Percentiles rank a stretch among this genome's conserved stretches.
Conservation (phyloP, 306 rosid species). For the Pterocarpus santalinus region DNA sequence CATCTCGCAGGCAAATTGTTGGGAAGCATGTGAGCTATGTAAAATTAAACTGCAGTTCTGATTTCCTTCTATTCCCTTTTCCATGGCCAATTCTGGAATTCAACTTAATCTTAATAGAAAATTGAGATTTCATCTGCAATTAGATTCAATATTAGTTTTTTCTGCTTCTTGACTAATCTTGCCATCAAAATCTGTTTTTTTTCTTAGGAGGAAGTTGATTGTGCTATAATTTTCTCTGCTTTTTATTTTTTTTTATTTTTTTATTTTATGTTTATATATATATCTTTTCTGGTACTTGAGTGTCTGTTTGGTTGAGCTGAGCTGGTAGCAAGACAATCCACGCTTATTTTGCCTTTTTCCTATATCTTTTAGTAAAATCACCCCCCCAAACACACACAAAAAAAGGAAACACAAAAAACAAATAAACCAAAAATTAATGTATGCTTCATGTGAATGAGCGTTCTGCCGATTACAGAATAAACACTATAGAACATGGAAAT, state of each 20-base stretch:
- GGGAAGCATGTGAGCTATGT: neutral
- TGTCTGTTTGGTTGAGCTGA: neutral
- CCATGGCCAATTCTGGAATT: neutral
- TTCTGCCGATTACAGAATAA: neutral
- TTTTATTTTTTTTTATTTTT: neutral
- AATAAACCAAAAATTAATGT: neutral
- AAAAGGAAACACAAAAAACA: too few relatives aligned
- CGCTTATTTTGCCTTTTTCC: neutral
- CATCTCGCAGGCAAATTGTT: neutral
- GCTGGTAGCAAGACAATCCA: neutral
- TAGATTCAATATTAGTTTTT: neutral
- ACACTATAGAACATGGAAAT: neutral
- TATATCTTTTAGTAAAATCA: conserved; percentile 9
- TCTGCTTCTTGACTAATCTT: neutral
- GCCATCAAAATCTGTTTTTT: neutral
- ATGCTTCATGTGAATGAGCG: neutral
- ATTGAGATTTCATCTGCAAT: conserved; percentile 23
- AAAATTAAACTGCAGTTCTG: conserved; percentile 22
- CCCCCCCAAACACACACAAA: neutral
- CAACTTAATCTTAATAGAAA: neutral
- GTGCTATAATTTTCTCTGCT: neutral
- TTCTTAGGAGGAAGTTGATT: conserved; percentile 11
- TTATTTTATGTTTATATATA: too few relatives aligned
- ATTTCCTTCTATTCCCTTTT: conserved; percentile 12
- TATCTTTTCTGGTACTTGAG: neutral